phyloP scores from a whole-genome alignment of 1,139 yeast species.

The Sugiyamaella neomexicana region DNA sequence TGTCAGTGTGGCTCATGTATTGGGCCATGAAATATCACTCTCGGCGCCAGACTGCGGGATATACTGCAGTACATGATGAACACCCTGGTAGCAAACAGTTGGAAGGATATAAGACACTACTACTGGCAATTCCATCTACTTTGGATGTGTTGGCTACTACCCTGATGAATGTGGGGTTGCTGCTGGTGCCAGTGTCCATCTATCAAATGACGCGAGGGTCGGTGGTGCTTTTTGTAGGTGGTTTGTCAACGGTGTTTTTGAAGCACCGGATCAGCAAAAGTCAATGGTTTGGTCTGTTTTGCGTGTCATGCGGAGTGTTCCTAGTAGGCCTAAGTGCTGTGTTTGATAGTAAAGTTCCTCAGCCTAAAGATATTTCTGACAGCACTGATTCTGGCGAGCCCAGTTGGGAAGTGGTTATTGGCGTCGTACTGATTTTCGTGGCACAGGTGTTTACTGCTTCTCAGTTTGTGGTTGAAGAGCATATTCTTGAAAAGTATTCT shows the following conservation, averaged over 20 bases:
- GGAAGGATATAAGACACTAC: conserved; percentile 36
- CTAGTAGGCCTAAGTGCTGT: conserved; percentile 72
- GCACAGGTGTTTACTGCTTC: conserved; percentile 71
- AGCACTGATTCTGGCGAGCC: conserved; percentile 12
- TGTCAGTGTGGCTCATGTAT: conserved; percentile 50
- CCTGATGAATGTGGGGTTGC: conserved; percentile 69
- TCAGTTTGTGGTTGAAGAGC: conserved; percentile 80
- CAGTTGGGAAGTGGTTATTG: conserved; percentile 40
- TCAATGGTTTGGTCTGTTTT: conserved; percentile 66
- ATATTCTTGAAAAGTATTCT: conserved; percentile 54
- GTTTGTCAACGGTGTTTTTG: conserved; percentile 65
- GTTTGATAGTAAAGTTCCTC: conserved; percentile 28
- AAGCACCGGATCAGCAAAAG: conserved; percentile 55
- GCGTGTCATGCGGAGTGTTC: conserved; percentile 67
- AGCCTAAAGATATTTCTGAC: conserved; percentile 5
- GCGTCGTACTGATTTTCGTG: conserved; percentile 56
- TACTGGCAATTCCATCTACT: conserved; percentile 61
- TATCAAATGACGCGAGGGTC: conserved; percentile 87
- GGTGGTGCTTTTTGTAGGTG: conserved; percentile 72
- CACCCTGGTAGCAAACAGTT: conserved; percentile 21
- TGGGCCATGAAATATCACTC: conserved; percentile 15
- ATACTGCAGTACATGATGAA: conserved; percentile 14
- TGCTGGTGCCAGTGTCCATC: conserved; percentile 76
- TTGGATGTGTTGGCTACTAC: conserved; percentile 78
- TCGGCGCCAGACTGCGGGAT: conserved; percentile 5